These are phyloP conservation scores for Croton setiger DNA, from an alignment of 441 rosid genomes.

Conservation along the genomic window DNA sequence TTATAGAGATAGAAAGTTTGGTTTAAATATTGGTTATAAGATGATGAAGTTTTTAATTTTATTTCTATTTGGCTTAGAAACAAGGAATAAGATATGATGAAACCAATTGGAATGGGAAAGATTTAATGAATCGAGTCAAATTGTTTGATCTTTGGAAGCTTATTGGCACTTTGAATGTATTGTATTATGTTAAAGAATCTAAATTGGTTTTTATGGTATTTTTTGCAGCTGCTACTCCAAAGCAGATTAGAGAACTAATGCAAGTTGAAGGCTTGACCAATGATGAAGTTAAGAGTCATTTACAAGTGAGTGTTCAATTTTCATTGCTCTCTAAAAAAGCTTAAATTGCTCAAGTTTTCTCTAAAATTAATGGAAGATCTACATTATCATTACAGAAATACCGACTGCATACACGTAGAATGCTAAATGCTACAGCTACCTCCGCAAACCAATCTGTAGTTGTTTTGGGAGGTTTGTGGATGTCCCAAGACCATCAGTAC, in stretches of 20 bases:
- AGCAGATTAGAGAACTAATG: slow-evolving; percentile 98
- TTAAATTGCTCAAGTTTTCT: background rate
- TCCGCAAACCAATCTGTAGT: slow-evolving; percentile 49
- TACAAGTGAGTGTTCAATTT: slow-evolving; percentile 53
- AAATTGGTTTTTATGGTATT: slow-evolving; percentile 11
- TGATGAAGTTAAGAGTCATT: slow-evolving; percentile 98
- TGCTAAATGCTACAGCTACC: slow-evolving; percentile 30
- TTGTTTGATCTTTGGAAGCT: background rate
- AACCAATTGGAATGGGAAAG: background rate
- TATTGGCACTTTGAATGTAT: background rate
- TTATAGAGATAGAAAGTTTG: background rate
- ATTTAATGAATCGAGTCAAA: slow-evolving; percentile 9
- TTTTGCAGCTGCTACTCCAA: slow-evolving; percentile 86
- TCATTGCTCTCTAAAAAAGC: background rate
- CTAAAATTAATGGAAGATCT: slow-evolving; percentile 14
- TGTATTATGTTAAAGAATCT: slow-evolving; percentile 19
- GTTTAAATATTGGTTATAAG: background rate
- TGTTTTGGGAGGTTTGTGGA: slow-evolving; percentile 74
- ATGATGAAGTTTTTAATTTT: slow-evolving; percentile 1
- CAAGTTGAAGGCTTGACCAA: slow-evolving; percentile 93
- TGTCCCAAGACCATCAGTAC: slow-evolving; percentile 54
- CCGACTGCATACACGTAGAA: slow-evolving; percentile 68
- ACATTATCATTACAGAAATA: slow-evolving; percentile 59
- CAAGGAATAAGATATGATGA: background rate
- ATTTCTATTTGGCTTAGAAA: background rate